Percentiles rank a stretch among this genome's conserved stretches.
phyloP scores from a whole-genome alignment of 495 filamentous ascomycete species.

The Poronia punctata region DNA sequence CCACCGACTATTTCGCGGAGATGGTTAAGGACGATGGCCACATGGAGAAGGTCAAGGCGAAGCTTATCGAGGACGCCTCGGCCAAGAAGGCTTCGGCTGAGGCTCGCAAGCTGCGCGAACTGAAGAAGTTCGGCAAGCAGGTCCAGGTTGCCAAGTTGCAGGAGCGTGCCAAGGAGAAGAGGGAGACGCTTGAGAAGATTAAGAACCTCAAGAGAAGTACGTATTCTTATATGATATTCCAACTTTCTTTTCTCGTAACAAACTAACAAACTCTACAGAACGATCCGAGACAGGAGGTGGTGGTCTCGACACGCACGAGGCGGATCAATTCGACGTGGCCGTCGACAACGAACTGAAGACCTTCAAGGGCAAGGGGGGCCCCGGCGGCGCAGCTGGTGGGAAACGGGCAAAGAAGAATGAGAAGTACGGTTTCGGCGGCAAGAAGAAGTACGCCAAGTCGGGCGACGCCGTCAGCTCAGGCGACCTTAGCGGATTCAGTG shows the following conservation, averaged over 20 bases:
- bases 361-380: conserved; percentile 31
- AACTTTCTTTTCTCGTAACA: too few relatives aligned
- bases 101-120: conserved; percentile 82
- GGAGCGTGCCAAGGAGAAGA: conserved; percentile 85
- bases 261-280: conserved; percentile 48
- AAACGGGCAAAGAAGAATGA: conserved; percentile 91
- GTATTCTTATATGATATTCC: conserved; percentile 30
- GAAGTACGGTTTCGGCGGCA: conserved; percentile 91
- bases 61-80: conserved; percentile 86
- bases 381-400: conserved; percentile 37
- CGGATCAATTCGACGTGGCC: conserved; percentile 89
- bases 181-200: conserved; percentile 88
- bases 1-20: conserved; percentile 94
- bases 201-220: conserved; percentile 86
- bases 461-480: conserved; percentile 71
- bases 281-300: conserved; percentile 65
- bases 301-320: conserved; percentile 57
- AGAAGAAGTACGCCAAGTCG: conserved; percentile 84
- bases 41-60: conserved; percentile 92
- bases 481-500: conserved; percentile 72
- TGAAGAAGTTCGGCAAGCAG: conserved; percentile 99
- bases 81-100: conserved; percentile 87
- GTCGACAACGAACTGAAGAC: conserved; percentile 65
- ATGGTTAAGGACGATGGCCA: conserved; percentile 98
- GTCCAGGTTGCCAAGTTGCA: conserved; percentile 95